These are phyloP conservation scores for Neoarthrinium moseri DNA, from an alignment of 2,329 filamentous ascomycete species.

Conservation along the genomic window DNA sequence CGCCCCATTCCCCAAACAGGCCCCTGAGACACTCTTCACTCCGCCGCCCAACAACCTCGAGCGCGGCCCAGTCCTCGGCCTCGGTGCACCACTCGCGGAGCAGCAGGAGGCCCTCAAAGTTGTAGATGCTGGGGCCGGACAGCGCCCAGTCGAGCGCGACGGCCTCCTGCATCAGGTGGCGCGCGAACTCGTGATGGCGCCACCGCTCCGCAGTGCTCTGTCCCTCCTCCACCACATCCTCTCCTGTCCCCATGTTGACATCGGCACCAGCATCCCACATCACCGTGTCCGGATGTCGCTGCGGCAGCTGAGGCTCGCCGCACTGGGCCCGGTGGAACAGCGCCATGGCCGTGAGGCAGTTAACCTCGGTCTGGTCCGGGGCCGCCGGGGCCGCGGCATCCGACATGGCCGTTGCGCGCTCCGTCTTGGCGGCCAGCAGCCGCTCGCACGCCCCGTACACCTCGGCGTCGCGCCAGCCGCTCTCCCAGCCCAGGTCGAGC, in stretches of 20 bases:
- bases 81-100: constrained; percentile 8
- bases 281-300: not conserved
- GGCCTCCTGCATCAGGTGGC: not conserved
- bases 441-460: not conserved
- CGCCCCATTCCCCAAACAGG: constrained; percentile 3
- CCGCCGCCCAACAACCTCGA: constrained; percentile 1
- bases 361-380: constrained; percentile 6
- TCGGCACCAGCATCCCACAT: too few species aligned
- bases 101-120: constrained; percentile 7
- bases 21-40: constrained; percentile 3
- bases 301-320: not conserved
- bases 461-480: not conserved
- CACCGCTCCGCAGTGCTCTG: not conserved
- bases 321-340: constrained; percentile 2
- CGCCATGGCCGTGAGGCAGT: constrained; percentile 10
- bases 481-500: constrained; percentile 7
- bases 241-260: too few species aligned
- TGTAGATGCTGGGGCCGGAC: constrained; percentile 5
- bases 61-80: constrained; percentile 1
- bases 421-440: not conserved
- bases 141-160: constrained; percentile 6
- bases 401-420: too few species aligned
- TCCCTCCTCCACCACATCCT: not conserved
- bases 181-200: not conserved
- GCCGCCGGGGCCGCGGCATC: too few species aligned